These are phyloP conservation scores for Mucor saturninus DNA, from an alignment of 371 early-diverging fungal species.

Conservation along the genomic window DNA sequence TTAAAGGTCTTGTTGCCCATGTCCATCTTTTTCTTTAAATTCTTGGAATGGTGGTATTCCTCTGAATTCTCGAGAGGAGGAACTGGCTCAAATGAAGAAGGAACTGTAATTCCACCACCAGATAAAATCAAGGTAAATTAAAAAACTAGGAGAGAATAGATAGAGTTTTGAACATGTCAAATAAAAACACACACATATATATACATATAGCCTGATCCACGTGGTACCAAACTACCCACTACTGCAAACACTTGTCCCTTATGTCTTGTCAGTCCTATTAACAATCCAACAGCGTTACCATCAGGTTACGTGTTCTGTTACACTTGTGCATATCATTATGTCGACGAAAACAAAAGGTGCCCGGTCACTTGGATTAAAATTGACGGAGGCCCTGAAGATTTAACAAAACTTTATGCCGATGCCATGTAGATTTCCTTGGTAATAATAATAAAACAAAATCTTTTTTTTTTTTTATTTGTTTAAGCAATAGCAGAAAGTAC, in stretches of 20 bases:
- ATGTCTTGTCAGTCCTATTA: constrained; percentile 68
- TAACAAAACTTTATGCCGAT: constrained; percentile 68
- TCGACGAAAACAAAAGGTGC: constrained; percentile 69
- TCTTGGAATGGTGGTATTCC: constrained; percentile 95
- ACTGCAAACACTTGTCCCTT: constrained; percentile 81
- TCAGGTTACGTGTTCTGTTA: constrained; percentile 89
- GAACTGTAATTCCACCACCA: constrained; percentile 63
- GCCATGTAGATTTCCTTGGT: constrained; percentile 21
- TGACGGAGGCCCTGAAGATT: constrained; percentile 43
- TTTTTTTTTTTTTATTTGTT: constrained; percentile 1
- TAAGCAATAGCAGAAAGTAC: constrained; percentile 78
- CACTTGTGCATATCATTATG: constrained; percentile 73
- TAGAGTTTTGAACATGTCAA: neutral
- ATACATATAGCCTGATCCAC: constrained; percentile 69
- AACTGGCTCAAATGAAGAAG: constrained; percentile 31
- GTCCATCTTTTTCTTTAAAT: constrained; percentile 91
- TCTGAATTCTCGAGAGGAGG: constrained; percentile 68
- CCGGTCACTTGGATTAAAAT: constrained; percentile 72
- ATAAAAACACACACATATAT: neutral
- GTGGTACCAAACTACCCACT: constrained; percentile 75
- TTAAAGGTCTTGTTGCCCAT: constrained; percentile 82
- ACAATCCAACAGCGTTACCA: constrained; percentile 84
- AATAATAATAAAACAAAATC: neutral
- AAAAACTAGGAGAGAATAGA: neutral
- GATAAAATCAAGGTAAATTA: constrained; percentile 57